Evolutionary conservation across 352 stramenopile genomes (phyloP).

Genomic region (Achlya hypogyna): DNA sequence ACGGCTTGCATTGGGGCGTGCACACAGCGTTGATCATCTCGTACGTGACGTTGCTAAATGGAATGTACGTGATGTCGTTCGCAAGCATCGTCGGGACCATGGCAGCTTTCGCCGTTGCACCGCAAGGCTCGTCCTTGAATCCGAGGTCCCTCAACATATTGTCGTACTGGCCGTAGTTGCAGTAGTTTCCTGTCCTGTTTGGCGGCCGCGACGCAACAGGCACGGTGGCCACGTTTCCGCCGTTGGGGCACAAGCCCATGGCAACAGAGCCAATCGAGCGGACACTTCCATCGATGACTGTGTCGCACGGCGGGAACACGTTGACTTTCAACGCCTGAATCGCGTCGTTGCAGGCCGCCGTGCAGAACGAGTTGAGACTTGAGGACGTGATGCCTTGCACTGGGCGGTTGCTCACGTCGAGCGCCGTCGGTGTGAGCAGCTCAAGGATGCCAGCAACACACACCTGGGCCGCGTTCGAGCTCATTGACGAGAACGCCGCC

Average conservation of each 20-base stretch:
- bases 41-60: neutral
- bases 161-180: neutral
- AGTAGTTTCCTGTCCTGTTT: constrained; percentile 8
- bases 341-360: neutral
- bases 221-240: neutral
- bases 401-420: constrained; percentile 17
- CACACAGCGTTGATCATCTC: constrained; percentile 4
- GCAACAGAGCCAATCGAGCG: constrained; percentile 14
- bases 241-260: neutral
- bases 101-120: neutral
- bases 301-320: constrained; percentile 13
- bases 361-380: constrained; percentile 8
- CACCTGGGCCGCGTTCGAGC: neutral
- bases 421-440: neutral
- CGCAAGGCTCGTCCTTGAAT: neutral
- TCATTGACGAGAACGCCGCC: neutral
- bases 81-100: neutral
- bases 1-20: neutral
- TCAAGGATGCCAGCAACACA: neutral
- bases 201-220: neutral
- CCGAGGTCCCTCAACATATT: neutral
- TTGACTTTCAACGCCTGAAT: neutral
- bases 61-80: neutral
- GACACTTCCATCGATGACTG: constrained; percentile 6
- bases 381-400: neutral